Conservation (phyloP, 192 early-diverging fungal genomes). For the Coemansia sp. region DNA sequence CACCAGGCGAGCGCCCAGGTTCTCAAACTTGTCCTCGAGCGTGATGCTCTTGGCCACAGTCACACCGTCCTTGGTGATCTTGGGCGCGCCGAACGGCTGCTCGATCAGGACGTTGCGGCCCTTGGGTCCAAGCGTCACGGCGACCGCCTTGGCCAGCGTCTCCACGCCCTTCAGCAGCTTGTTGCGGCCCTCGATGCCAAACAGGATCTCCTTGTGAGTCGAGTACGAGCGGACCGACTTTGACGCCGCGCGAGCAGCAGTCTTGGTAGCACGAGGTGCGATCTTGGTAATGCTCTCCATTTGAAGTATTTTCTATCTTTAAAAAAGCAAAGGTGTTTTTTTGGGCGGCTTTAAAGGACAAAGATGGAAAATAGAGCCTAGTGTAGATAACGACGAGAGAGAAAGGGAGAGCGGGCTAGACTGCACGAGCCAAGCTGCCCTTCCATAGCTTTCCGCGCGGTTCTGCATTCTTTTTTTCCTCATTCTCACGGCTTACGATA, state of each 20-base stretch:
- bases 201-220: constrained; percentile 96
- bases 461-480: constrained; percentile 24
- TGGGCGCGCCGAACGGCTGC: constrained; percentile 96
- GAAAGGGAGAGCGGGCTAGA: not conserved
- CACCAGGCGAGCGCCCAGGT: constrained; percentile 96
- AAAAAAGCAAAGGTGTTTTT: not conserved
- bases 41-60: constrained; percentile 98
- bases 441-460: constrained; percentile 12
- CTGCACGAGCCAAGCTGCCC: not conserved
- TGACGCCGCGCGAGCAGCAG: constrained; percentile 20
- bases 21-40: constrained; percentile 99
- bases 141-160: constrained; percentile 96
- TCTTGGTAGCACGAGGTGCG: constrained; percentile 46
- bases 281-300: constrained; percentile 56
- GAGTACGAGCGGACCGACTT: constrained; percentile 64
- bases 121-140: constrained; percentile 99
- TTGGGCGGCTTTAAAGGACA: not conserved
- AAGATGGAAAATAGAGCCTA: not conserved
- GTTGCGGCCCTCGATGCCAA: constrained; percentile 95
- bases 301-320: not conserved
- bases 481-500: constrained; percentile 22
- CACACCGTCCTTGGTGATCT: constrained; percentile 99
- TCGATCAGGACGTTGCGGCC: constrained; percentile 99
- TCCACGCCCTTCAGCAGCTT: constrained; percentile 94
- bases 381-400: not conserved